phyloP scores from a whole-genome alignment of 2,329 filamentous ascomycete genomes.

The Xylariomycetidae sp. region DNA sequence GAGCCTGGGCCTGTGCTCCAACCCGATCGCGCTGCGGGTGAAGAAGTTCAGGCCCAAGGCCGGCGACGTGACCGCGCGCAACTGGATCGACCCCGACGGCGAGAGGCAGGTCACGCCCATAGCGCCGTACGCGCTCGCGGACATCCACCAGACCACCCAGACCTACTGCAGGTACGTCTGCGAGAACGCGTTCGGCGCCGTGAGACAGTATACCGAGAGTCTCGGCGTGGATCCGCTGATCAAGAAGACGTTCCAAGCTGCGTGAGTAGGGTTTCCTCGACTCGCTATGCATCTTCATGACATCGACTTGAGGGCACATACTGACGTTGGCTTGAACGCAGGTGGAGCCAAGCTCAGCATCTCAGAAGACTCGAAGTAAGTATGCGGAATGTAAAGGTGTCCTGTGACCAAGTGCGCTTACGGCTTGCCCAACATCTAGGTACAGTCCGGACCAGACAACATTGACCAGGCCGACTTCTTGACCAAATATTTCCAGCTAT shows the following conservation, averaged over 20 bases:
- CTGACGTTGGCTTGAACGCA: neutral
- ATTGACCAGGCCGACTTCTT: constrained; percentile 34
- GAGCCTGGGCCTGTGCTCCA: constrained; percentile 29
- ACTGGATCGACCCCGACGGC: constrained; percentile 30
- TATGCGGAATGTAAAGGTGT: no score
- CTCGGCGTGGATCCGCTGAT: constrained; percentile 18
- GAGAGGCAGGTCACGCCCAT: constrained; percentile 24
- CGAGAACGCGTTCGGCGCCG: constrained; percentile 21
- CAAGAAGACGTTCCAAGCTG: constrained; percentile 23
- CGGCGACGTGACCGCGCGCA: constrained; percentile 33
- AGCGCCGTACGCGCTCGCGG: constrained; percentile 34
- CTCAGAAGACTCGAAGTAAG: no score
- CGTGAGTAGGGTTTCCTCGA: constrained; percentile 21
- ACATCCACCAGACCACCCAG: constrained; percentile 28
- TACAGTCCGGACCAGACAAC: no score
- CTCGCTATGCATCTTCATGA: neutral
- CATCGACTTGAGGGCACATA: constrained; percentile 5
- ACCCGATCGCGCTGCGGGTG: constrained; percentile 33
- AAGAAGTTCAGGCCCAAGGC: constrained; percentile 32
- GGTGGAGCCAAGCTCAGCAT: no score
- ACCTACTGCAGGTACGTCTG: constrained; percentile 32
- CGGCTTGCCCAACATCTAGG: no score
- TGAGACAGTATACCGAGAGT: constrained; percentile 22
- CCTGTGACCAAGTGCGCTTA: no score
- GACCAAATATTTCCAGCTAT: constrained; percentile 35